These are phyloP conservation scores for Apocynum venetum DNA, from an alignment of 257 asterid genomes.

Conservation along the genomic window DNA sequence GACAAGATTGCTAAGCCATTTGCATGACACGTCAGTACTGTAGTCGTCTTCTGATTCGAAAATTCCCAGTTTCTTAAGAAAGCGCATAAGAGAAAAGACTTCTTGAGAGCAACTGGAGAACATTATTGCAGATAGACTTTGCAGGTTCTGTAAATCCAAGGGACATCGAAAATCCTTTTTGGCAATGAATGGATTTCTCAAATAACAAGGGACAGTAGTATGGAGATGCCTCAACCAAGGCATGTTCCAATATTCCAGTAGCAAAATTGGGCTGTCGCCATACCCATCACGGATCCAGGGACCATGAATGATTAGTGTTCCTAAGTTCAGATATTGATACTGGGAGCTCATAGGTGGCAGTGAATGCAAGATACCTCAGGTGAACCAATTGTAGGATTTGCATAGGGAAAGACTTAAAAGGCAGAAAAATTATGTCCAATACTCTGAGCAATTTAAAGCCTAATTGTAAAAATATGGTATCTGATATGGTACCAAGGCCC, in stretches of 20 bases:
- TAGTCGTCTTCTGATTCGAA: conserved; percentile 15
- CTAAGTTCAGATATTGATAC: not conserved
- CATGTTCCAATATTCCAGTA: conserved; percentile 21
- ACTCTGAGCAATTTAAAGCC: conserved; percentile 30
- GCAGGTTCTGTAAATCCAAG: not conserved
- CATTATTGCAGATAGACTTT: conserved; percentile 21
- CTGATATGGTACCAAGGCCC: not conserved
- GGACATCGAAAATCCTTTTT: not conserved
- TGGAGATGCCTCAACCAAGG: conserved; percentile 26
- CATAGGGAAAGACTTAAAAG: conserved; percentile 25
- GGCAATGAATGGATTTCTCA: not conserved
- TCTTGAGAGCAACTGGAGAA: conserved; percentile 18
- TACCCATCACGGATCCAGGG: not conserved
- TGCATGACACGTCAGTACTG: not conserved
- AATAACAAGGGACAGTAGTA: conserved; percentile 16
- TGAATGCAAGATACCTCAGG: conserved; percentile 28
- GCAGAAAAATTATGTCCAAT: conserved; percentile 24
- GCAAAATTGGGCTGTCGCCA: conserved; percentile 11
- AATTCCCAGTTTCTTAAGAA: conserved; percentile 28
- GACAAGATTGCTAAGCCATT: not conserved
- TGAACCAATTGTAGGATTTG: conserved; percentile 18
- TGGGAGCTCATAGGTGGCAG: conserved; percentile 25
- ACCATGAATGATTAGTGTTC: conserved; percentile 30
- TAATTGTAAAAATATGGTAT: not conserved
- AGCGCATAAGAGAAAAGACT: conserved; percentile 21